phyloP scores from a whole-genome alignment of 345 rosid species.

The Euphorbia pulcherrima region DNA sequence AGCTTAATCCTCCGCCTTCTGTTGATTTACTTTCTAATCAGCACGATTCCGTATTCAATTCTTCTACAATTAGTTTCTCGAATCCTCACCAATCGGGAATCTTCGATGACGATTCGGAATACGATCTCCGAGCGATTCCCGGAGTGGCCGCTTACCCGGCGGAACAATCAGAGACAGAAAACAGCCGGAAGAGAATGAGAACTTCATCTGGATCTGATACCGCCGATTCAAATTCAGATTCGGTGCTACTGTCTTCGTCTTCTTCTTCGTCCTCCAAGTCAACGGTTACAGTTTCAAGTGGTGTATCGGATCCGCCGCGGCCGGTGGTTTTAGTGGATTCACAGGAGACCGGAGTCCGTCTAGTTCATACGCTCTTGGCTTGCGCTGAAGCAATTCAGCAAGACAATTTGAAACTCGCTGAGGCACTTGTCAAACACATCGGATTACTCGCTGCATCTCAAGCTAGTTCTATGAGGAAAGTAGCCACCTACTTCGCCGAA shows the following conservation, averaged over 20 bases:
- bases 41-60: constrained; percentile 13
- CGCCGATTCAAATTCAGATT: background rate
- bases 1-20: constrained; percentile 11
- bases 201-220: background rate
- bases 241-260: background rate
- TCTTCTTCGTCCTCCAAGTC: background rate
- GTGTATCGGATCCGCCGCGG: constrained; percentile 7
- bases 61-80: constrained; percentile 14
- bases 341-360: constrained; percentile 29
- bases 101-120: constrained; percentile 27
- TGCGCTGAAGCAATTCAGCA: constrained; percentile 32
- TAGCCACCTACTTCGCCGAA: constrained; percentile 27
- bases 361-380: constrained; percentile 30
- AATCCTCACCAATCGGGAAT: background rate
- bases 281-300: constrained; percentile 1
- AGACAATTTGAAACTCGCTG: constrained; percentile 25
- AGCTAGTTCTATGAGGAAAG: constrained; percentile 32
- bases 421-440: constrained; percentile 24
- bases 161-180: constrained; percentile 1
- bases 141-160: constrained; percentile 29
- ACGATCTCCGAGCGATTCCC: constrained; percentile 33
- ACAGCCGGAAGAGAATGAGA: constrained; percentile 18
- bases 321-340: constrained; percentile 28
- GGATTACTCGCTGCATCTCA: constrained; percentile 31
- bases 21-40: background rate